Evolutionary conservation across 2,329 filamentous ascomycete species (phyloP).

Genomic region (Bertia moriformis): DNA sequence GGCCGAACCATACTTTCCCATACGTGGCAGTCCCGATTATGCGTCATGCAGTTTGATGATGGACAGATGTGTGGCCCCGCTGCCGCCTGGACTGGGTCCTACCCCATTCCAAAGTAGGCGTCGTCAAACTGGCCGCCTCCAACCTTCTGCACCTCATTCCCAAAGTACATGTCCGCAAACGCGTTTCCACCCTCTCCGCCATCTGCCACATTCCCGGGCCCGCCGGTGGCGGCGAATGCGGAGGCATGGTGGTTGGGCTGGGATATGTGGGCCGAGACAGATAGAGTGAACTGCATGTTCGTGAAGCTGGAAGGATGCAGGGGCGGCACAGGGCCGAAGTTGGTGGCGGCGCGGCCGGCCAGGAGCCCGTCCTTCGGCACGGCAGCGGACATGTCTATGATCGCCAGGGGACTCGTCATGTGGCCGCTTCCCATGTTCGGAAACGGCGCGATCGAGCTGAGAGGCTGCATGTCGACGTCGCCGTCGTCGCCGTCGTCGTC

Average conservation of each 20-base stretch:
- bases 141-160: not conserved
- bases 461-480: slow-evolving; percentile 2
- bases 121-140: not conserved
- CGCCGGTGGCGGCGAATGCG: too few species aligned
- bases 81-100: too few species aligned
- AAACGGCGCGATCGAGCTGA: slow-evolving; percentile 30
- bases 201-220: not conserved
- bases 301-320: not conserved
- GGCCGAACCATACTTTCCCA: too few species aligned
- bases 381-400: slow-evolving; percentile 8
- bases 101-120: not conserved
- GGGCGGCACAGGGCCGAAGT: too few species aligned
- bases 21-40: too few species aligned
- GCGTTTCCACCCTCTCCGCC: not conserved
- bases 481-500: not conserved
- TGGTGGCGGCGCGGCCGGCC: too few species aligned
- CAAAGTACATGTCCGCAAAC: too few species aligned
- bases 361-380: slow-evolving; percentile 3
- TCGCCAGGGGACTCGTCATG: slow-evolving; percentile 4
- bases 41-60: too few species aligned
- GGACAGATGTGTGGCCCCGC: too few species aligned
- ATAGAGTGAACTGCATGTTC: not conserved
- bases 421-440: slow-evolving; percentile 37
- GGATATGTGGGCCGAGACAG: not conserved
- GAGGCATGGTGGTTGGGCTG: not conserved